Percentiles rank a stretch among this genome's conserved stretches.
Conservation (phyloP, 2,329 filamentous ascomycete genomes). For the Fusarium pininemorale region DNA sequence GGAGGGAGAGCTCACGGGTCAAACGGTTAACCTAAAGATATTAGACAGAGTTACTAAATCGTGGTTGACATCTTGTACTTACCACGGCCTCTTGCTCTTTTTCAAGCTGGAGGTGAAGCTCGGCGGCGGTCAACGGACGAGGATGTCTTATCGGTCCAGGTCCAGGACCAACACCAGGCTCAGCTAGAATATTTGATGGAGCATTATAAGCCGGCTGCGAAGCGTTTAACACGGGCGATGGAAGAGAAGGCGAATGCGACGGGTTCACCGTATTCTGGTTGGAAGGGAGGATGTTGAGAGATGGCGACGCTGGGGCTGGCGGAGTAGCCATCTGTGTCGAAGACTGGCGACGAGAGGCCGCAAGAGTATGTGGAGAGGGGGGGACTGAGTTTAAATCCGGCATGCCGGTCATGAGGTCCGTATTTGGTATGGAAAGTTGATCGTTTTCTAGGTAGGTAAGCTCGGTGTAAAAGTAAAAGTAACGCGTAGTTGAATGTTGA, state of each 20-base stretch:
- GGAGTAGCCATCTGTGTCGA: constrained; percentile 55
- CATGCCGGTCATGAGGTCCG: constrained; percentile 48
- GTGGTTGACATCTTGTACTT: constrained; percentile 43
- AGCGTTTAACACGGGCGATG: constrained; percentile 44
- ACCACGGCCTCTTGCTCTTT: constrained; percentile 96
- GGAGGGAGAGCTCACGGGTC: constrained; percentile 84
- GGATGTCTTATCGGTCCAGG: constrained; percentile 86
- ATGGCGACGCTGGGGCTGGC: constrained; percentile 51
- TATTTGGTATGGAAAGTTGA: not conserved
- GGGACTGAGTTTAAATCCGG: constrained; percentile 67
- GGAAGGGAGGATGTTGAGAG: constrained; percentile 66
- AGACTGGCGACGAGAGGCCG: constrained; percentile 55
- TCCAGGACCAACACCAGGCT: constrained; percentile 61
- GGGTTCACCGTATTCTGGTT: constrained; percentile 62
- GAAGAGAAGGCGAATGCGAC: constrained; percentile 46
- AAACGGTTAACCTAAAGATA: constrained; percentile 82
- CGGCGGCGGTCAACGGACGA: constrained; percentile 84
- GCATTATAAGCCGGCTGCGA: constrained; percentile 41
- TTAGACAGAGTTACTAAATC: not conserved
- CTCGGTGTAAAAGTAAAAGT: not conserved
- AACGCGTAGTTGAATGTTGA: constrained; percentile 22
- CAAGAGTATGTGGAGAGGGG: constrained; percentile 57
- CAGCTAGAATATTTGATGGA: constrained; percentile 21
- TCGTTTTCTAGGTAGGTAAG: not conserved
- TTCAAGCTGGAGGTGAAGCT: constrained; percentile 88